These are phyloP conservation scores for Taphrina flavorubra DNA, from an alignment of 1,139 yeast genomes.

Conservation along the genomic window DNA sequence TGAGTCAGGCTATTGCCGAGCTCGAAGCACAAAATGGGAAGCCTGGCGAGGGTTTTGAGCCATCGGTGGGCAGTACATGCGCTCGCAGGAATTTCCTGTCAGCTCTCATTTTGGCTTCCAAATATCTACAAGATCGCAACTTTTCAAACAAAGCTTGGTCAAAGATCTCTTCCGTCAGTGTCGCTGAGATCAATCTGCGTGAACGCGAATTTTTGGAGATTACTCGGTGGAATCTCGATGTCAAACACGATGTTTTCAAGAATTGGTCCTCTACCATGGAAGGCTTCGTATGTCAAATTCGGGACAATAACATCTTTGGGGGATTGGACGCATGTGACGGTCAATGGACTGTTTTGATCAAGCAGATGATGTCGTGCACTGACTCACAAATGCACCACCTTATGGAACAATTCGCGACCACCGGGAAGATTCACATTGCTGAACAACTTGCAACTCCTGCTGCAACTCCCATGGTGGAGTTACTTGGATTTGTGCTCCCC, in stretches of 20 bases:
- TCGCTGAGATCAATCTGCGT: constrained; percentile 58
- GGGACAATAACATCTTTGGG: constrained; percentile 28
- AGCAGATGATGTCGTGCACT: constrained; percentile 1
- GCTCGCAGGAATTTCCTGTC: constrained; percentile 72
- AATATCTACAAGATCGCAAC: constrained; percentile 74
- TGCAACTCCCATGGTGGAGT: constrained; percentile 22
- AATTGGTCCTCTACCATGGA: constrained; percentile 28
- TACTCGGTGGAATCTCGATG: constrained; percentile 25
- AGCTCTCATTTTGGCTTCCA: constrained; percentile 70
- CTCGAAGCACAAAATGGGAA: constrained; percentile 4
- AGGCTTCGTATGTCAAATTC: constrained; percentile 22
- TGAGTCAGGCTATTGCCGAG: constrained; percentile 39
- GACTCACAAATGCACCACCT: constrained; percentile 12
- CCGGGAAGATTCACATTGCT: background rate
- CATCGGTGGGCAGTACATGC: constrained; percentile 51
- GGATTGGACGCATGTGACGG: constrained; percentile 12
- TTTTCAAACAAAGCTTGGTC: constrained; percentile 77
- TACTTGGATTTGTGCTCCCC: background rate
- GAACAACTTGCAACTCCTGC: constrained; percentile 18
- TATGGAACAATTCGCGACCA: constrained; percentile 15
- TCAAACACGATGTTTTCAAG: constrained; percentile 20
- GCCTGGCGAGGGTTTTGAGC: background rate
- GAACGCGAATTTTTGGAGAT: constrained; percentile 61
- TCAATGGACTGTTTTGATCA: constrained; percentile 17
- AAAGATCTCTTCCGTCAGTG: constrained; percentile 67